phyloP scores from a whole-genome alignment of 768 basidiomycete species.

The Hemileccinum impolitum region DNA sequence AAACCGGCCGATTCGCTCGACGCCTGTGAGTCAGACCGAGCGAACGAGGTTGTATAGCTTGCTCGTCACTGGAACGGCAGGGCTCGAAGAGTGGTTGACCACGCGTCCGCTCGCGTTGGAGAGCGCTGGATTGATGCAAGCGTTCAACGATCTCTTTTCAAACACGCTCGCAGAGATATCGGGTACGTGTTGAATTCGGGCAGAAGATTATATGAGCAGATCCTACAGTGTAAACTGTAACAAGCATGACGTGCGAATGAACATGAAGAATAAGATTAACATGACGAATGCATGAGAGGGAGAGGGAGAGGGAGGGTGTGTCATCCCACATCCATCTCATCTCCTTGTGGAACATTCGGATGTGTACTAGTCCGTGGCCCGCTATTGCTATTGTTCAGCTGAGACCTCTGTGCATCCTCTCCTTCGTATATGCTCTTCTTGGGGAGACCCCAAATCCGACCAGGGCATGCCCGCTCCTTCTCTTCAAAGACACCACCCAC shows the following conservation, averaged over 20 bases:
- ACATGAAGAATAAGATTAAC: conserved; percentile 28
- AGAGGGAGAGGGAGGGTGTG: too few species aligned
- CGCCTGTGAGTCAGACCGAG: conserved; percentile 67
- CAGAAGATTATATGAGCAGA: too few species aligned
- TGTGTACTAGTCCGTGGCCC: conserved; percentile 32
- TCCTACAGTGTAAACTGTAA: too few species aligned
- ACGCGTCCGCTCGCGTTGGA: conserved; percentile 37
- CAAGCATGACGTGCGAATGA: too few species aligned
- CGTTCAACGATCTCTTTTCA: conserved; percentile 61
- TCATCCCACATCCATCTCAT: conserved; percentile 72
- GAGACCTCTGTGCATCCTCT: conserved; percentile 49
- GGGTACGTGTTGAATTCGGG: too few species aligned
- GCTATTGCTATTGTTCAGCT: too few species aligned
- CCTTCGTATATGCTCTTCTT: conserved; percentile 71
- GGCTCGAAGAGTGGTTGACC: conserved; percentile 68
- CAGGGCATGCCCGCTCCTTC: conserved; percentile 62
- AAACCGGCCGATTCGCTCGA: conserved; percentile 35
- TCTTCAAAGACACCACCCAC: conserved; percentile 75
- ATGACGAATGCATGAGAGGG: too few species aligned
- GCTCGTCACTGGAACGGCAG: conserved; percentile 54
- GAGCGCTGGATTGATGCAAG: conserved; percentile 53
- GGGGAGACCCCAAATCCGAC: conserved; percentile 78
- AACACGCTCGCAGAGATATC: conserved; percentile 62
- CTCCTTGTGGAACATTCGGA: too few species aligned
- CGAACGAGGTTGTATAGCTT: conserved; percentile 66